Conservation (phyloP, 2,329 filamentous ascomycete genomes). For the Penicillium psychrosexuale region DNA sequence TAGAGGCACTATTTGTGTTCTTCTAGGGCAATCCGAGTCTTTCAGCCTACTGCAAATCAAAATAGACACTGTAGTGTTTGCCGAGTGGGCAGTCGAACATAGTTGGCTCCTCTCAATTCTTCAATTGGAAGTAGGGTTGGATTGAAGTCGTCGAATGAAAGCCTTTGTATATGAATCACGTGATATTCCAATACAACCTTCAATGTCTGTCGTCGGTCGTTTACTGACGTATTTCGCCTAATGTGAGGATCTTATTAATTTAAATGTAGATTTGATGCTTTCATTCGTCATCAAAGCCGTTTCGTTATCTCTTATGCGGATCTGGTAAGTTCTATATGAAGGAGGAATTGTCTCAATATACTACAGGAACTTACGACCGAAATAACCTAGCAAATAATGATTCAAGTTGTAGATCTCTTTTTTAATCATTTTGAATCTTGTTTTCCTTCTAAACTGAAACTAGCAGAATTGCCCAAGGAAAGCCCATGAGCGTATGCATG, state of each 20-base stretch:
- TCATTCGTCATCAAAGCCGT: no score
- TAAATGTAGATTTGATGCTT: not conserved
- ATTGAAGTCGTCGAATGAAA: constrained; percentile 2
- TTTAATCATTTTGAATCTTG: not conserved
- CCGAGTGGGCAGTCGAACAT: not conserved
- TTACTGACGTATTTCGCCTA: not conserved
- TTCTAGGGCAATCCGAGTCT: not conserved
- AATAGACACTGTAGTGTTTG: not conserved
- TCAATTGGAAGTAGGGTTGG: not conserved
- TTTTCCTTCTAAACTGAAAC: not conserved
- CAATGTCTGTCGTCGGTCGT: not conserved
- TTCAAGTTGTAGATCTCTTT: no score
- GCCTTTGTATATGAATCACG: constrained; percentile 6
- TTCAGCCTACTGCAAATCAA: not conserved
- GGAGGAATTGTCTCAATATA: not conserved
- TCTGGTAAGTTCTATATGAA: not conserved
- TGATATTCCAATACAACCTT: constrained; percentile 4
- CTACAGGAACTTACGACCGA: not conserved
- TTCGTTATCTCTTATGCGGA: not conserved
- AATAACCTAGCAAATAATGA: not conserved
- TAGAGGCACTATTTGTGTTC: not conserved
- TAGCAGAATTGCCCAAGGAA: not conserved
- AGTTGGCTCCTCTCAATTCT: not conserved
- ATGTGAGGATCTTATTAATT: no score
- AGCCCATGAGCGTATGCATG: not conserved